Percentiles rank a stretch among this genome's conserved stretches.
These are phyloP conservation scores for Conringia planisiliqua DNA, from an alignment of 345 rosid species.

Conservation along the genomic window DNA sequence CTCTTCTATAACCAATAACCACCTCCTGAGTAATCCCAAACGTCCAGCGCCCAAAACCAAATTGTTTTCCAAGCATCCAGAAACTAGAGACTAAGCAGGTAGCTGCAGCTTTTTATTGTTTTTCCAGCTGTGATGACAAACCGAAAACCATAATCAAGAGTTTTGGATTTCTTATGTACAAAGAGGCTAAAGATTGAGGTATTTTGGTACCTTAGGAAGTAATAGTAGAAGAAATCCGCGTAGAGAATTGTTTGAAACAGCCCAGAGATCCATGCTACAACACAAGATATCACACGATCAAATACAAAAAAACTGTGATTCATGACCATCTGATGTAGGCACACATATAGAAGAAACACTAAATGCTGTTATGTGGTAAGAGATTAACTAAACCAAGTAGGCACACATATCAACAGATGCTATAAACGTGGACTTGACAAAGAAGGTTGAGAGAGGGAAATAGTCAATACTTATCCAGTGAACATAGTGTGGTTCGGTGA, in stretches of 20 bases:
- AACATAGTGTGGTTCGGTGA: constrained; percentile 57
- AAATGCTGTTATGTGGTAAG: neutral
- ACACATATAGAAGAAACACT: neutral
- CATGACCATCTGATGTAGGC: too few species aligned
- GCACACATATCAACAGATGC: neutral
- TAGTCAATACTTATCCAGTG: constrained; percentile 73
- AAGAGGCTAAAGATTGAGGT: neutral
- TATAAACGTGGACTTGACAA: neutral
- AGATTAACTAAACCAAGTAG: neutral
- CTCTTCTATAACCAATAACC: too few species aligned
- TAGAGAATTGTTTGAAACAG: constrained; percentile 67
- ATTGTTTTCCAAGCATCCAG: too few species aligned
- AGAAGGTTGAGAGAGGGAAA: neutral
- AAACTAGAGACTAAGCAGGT: too few species aligned
- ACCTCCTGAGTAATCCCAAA: too few species aligned
- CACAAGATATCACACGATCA: too few species aligned
- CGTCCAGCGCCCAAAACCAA: too few species aligned
- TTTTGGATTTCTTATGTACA: neutral
- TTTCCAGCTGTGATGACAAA: constrained; percentile 66
- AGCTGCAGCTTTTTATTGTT: constrained; percentile 48
- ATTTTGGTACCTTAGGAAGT: constrained; percentile 55
- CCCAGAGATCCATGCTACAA: constrained; percentile 81
- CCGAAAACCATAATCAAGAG: neutral
- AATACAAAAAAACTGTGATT: too few species aligned
- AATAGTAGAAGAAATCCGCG: constrained; percentile 78